These are phyloP conservation scores for Ophiostoma ips DNA, from an alignment of 2,329 filamentous ascomycete species.

Conservation along the genomic window DNA sequence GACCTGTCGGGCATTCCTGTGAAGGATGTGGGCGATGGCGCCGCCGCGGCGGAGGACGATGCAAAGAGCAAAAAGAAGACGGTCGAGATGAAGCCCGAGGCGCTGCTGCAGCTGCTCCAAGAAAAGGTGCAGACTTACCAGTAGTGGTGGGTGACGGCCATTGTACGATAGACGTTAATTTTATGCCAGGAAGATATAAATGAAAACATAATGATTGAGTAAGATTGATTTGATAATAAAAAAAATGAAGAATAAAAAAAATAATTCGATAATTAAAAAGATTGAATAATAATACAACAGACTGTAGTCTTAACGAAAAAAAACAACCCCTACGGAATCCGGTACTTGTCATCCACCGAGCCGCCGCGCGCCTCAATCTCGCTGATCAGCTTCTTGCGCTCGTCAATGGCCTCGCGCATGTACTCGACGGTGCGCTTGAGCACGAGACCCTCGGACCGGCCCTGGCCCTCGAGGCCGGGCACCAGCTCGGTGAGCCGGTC, in stretches of 20 bases:
- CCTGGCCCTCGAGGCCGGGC: slow-evolving; percentile 69
- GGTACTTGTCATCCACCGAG: slow-evolving; percentile 29
- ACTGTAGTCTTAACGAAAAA: not conserved
- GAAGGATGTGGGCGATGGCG: not conserved
- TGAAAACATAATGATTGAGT: not conserved
- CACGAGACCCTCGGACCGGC: slow-evolving; percentile 74
- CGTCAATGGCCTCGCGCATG: slow-evolving; percentile 45
- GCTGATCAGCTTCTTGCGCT: slow-evolving; percentile 42
- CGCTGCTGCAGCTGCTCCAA: slow-evolving; percentile 30
- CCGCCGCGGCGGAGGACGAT: not conserved
- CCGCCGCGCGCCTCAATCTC: slow-evolving; percentile 44
- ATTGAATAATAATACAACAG: not conserved
- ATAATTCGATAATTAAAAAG: not conserved
- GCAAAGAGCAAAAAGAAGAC: slow-evolving; percentile 4
- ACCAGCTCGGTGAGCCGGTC: slow-evolving; percentile 69
- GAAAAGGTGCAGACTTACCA: slow-evolving; percentile 33
- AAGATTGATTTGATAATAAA: not conserved
- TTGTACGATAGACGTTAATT: too few species aligned
- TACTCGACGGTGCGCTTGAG: slow-evolving; percentile 56
- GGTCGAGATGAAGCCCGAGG: slow-evolving; percentile 17
- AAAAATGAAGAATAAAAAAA: not conserved
- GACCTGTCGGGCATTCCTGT: slow-evolving; percentile 21
- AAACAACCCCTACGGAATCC: slow-evolving; percentile 10
- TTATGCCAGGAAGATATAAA: too few species aligned
- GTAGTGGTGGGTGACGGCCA: too few species aligned